A percentile compares a stretch with the other conserved stretches of the same genome.
These are phyloP conservation scores for Tricholoma sp. DNA, from an alignment of 768 basidiomycete genomes.

Conservation along the genomic window DNA sequence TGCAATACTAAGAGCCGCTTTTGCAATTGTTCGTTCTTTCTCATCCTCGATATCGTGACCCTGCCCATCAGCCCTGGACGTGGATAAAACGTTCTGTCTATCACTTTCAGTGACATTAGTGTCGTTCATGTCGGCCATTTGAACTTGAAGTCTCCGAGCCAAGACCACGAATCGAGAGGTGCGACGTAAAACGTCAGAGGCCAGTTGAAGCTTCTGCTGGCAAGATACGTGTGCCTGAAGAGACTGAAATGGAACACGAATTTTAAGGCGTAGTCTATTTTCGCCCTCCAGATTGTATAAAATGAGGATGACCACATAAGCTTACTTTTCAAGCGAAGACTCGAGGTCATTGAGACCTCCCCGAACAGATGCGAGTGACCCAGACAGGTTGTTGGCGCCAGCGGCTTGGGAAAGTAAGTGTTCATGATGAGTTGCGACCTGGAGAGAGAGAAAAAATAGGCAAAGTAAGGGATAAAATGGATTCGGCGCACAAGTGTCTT, in stretches of 20 bases:
- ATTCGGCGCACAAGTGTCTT: constrained; percentile 60
- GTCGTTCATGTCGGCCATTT: constrained; percentile 70
- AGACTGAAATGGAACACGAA: constrained; percentile 76
- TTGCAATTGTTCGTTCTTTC: constrained; percentile 82
- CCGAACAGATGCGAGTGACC: constrained; percentile 61
- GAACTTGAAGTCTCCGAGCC: constrained; percentile 73
- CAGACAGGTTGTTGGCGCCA: constrained; percentile 63
- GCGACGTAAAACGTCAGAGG: constrained; percentile 79
- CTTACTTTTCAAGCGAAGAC: constrained; percentile 70
- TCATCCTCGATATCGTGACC: constrained; percentile 58
- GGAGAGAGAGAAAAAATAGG: constrained; percentile 1
- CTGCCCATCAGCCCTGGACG: constrained; percentile 12
- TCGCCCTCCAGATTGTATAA: constrained; percentile 11
- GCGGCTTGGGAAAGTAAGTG: constrained; percentile 80
- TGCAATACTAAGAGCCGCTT: constrained; percentile 91
- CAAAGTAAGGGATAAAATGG: constrained; percentile 5
- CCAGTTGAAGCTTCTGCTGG: constrained; percentile 75
- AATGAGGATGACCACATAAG: constrained; percentile 12
- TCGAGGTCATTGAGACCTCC: constrained; percentile 72
- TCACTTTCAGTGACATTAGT: constrained; percentile 15
- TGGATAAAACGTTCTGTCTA: constrained; percentile 10
- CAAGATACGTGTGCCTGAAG: constrained; percentile 67
- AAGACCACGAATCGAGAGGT: constrained; percentile 82
- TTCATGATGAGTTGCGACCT: constrained; percentile 85
- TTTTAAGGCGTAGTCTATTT: constrained; percentile 74